Evolutionary conservation across 306 rosid genomes (phyloP).

Genomic region (Trifolium pratense): DNA sequence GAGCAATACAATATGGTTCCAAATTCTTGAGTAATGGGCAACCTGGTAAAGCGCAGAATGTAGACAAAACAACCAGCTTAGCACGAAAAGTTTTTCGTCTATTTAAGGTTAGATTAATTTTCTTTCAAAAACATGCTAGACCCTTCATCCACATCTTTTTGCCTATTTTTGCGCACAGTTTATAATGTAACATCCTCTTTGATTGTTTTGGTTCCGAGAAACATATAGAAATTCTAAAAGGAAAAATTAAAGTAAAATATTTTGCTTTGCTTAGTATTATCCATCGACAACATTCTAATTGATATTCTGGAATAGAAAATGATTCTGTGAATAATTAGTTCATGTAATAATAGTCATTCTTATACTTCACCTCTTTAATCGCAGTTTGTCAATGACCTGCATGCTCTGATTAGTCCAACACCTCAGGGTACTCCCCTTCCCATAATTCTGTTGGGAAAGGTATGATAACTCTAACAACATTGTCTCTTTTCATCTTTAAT

Average conservation of each 20-base stretch:
- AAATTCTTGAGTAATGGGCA: conserved; percentile 92
- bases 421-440: conserved; percentile 86
- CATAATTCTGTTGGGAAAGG: conserved; percentile 86
- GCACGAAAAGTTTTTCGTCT: conserved; percentile 97
- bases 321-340: conserved; percentile 3
- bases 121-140: conserved; percentile 20
- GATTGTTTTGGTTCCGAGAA: conserved; percentile 1
- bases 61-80: conserved; percentile 92
- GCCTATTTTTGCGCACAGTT: not conserved
- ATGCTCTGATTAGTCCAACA: conserved; percentile 81
- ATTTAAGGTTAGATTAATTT: conserved; percentile 69
- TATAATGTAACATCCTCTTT: conserved; percentile 5
- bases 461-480: conserved; percentile 37
- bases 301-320: conserved; percentile 2
- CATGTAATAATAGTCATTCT: conserved; percentile 20
- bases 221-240: not conserved
- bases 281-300: conserved; percentile 16
- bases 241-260: not conserved
- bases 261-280: conserved; percentile 8
- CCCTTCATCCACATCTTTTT: conserved; percentile 12
- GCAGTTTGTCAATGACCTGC: conserved; percentile 95
- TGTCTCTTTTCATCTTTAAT: conserved; percentile 15
- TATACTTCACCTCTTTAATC: conserved; percentile 32
- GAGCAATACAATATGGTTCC: conserved; percentile 97
- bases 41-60: conserved; percentile 90